Percentiles rank a stretch among this genome's conserved stretches.
Evolutionary conservation across 2,329 filamentous ascomycete species (phyloP).

Genomic region (Colletotrichum sp.): DNA sequence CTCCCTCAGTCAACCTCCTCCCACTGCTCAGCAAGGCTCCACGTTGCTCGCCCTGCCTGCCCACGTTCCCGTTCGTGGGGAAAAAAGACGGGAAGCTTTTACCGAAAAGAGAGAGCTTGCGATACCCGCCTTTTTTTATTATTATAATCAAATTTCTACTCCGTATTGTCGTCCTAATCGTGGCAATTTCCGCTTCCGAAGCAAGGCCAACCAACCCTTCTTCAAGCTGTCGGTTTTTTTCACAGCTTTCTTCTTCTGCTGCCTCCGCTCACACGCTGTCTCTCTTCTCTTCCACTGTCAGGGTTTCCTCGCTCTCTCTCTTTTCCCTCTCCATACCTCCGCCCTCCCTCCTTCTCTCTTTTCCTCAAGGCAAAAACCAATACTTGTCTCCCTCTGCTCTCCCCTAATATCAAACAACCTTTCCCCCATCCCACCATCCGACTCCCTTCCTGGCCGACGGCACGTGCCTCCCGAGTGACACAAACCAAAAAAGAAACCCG

Average conservation of each 20-base stretch:
- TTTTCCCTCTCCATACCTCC: not conserved
- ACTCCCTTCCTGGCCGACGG: not conserved
- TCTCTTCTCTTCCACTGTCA: not conserved
- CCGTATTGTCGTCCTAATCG: not conserved
- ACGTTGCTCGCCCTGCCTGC: not conserved
- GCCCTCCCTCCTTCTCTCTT: not conserved
- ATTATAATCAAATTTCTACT: conserved; percentile 11
- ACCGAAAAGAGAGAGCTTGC: not conserved
- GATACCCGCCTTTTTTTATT: conserved; percentile 18
- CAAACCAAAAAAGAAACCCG: not conserved
- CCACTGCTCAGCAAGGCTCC: not conserved
- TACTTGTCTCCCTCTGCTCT: not conserved
- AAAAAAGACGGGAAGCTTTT: not conserved
- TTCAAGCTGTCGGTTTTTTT: not conserved
- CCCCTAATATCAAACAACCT: not conserved
- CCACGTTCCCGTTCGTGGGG: not conserved
- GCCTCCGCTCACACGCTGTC: not conserved
- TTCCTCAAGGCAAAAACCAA: not conserved
- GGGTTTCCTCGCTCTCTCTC: not conserved
- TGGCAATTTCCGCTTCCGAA: conserved; percentile 14
- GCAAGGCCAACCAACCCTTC: not conserved
- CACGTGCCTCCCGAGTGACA: conserved; percentile 16
- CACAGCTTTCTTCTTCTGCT: not conserved
- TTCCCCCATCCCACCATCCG: not conserved
- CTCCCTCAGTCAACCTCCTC: not conserved